These are phyloP conservation scores for Coemansia sp. DNA, from an alignment of 192 early-diverging fungal species.

Conservation along the genomic window DNA sequence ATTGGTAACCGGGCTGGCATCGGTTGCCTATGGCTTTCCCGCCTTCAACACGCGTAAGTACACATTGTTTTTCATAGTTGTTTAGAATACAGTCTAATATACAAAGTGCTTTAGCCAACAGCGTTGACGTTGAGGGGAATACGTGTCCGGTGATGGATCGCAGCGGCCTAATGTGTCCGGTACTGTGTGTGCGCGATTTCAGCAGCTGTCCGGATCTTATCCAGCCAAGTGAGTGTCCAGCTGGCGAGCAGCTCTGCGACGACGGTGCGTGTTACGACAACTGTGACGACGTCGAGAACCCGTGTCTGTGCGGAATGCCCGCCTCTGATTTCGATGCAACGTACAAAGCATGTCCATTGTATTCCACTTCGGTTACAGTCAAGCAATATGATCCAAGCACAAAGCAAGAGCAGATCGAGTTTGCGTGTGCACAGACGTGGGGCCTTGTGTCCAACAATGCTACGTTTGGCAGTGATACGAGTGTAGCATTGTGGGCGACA, in stretches of 20 bases:
- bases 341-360: not conserved
- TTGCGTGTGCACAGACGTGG: slow-evolving; percentile 30
- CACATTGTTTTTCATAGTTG: not conserved
- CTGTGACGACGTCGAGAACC: not conserved
- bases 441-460: slow-evolving; percentile 21
- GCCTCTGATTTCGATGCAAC: not conserved
- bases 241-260: slow-evolving; percentile 42
- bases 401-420: slow-evolving; percentile 43
- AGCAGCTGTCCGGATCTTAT: slow-evolving; percentile 32
- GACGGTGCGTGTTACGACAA: slow-evolving; percentile 52
- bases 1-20: not conserved
- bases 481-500: slow-evolving; percentile 13
- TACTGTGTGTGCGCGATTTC: slow-evolving; percentile 45
- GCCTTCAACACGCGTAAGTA: slow-evolving; percentile 34
- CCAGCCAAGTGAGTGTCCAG: slow-evolving; percentile 25
- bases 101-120: slow-evolving; percentile 38
- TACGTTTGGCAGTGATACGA: slow-evolving; percentile 12
- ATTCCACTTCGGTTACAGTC: slow-evolving; percentile 37
- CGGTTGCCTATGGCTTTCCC: slow-evolving; percentile 14
- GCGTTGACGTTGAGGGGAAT: slow-evolving; percentile 53
- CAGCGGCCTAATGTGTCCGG: slow-evolving; percentile 53
- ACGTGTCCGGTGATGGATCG: slow-evolving; percentile 56
- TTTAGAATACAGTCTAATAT: not conserved
- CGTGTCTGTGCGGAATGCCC: not conserved
- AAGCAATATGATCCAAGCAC: slow-evolving; percentile 54